Percentiles rank a stretch among this genome's conserved stretches.
Evolutionary conservation across 805 yeast genomes (phyloP).

Genomic region (Wickerhamiella musiphila): DNA sequence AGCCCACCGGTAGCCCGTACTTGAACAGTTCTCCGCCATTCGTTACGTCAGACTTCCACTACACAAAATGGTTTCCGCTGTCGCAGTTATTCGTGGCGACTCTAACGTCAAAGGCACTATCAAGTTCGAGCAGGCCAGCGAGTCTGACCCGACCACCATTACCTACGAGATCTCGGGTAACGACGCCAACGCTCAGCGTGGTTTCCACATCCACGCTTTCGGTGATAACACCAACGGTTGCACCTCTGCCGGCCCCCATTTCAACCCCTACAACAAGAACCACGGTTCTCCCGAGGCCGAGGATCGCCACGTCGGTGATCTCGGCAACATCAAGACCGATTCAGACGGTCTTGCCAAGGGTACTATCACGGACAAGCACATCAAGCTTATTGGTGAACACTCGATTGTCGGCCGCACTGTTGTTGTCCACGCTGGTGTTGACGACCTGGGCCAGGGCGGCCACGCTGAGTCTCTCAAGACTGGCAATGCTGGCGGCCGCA

Average conservation of each 20-base stretch:
- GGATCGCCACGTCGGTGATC: constrained; percentile 72
- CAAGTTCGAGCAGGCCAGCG: constrained; percentile 67
- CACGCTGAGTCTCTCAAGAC: constrained; percentile 81
- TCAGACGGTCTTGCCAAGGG: constrained; percentile 85
- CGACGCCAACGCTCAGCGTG: constrained; percentile 57
- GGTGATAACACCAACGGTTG: constrained; percentile 99
- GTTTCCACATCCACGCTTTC: constrained; percentile 95
- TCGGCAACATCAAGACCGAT: constrained; percentile 88
- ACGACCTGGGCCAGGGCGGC: constrained; percentile 91
- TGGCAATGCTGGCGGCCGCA: constrained; percentile 96
- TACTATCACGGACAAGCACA: constrained; percentile 52
- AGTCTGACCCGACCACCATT: constrained; percentile 67
- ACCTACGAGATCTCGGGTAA: constrained; percentile 83
- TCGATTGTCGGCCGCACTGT: constrained; percentile 90
- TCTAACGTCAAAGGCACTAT: constrained; percentile 78
- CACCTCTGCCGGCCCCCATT: constrained; percentile 96
- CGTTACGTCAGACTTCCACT: too few species aligned
- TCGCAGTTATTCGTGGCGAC: constrained; percentile 95
- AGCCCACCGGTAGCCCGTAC: too few species aligned
- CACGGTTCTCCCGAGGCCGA: constrained; percentile 82
- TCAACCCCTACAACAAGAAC: constrained; percentile 72
- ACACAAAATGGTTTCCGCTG: constrained; percentile 29
- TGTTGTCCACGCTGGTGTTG: constrained; percentile 82
- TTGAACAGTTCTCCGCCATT: too few species aligned
- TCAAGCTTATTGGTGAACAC: constrained; percentile 73